A percentile compares a stretch with the other conserved stretches of the same genome.
Conservation (phyloP, 768 basidiomycete species). For the Suillus cothurnatus region DNA sequence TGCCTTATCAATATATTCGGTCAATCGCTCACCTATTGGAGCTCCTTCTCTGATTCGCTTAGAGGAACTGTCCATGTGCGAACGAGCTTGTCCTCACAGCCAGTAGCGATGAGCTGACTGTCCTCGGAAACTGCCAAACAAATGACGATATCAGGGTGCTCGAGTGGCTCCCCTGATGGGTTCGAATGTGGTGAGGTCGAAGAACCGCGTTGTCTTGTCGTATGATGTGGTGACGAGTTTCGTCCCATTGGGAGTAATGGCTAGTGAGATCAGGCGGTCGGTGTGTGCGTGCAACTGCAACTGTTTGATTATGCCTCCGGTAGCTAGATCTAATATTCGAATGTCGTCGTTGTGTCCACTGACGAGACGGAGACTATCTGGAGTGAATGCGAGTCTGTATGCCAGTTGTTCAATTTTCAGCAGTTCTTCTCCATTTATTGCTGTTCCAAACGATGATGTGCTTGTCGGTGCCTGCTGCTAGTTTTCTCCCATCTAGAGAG, state of each 20-base stretch:
- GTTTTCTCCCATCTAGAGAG: neutral
- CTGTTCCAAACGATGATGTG: conserved; percentile 1
- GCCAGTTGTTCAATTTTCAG: neutral
- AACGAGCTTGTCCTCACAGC: neutral
- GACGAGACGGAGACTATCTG: neutral
- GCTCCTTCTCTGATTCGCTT: neutral
- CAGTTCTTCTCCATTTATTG: neutral
- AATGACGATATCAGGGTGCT: neutral
- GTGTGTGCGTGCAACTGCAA: neutral
- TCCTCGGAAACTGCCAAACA: neutral
- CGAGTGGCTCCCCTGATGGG: neutral
- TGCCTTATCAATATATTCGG: no score
- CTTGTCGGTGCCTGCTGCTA: conserved; percentile 12
- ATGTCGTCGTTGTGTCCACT: fast-evolving
- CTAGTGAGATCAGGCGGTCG: fast-evolving
- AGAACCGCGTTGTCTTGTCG: neutral
- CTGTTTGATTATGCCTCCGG: neutral
- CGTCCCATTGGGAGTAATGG: neutral
- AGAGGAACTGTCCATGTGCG: neutral
- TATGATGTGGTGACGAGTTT: neutral
- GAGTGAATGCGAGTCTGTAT: neutral
- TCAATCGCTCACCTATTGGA: neutral
- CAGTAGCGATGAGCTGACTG: neutral
- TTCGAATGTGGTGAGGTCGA: neutral
- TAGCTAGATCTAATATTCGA: neutral